Base-by-base conservation (phyloP, 2,329 filamentous ascomycete genomes). In the Chaetothyriales sp. region DNA sequence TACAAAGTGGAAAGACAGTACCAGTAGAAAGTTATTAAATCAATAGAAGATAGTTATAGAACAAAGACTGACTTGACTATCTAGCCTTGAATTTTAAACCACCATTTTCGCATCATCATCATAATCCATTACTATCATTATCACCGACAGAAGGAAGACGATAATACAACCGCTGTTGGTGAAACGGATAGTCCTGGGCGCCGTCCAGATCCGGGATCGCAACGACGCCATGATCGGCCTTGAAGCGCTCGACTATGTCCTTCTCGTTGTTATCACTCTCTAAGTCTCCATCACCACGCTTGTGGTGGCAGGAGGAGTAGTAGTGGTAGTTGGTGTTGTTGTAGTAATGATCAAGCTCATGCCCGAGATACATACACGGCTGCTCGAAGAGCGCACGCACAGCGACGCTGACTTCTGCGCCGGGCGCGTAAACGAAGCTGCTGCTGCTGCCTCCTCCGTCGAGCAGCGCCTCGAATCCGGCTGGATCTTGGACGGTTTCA, bases 391-490 rank as follows among this genome's bases (percentile, higher is more conserved):
- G 15, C 40, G 40, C 40, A 44, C 18, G 40, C 15, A 44, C 15
- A n/a, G 40, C 40, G 15, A 19, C 40, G 7, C 40, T n/a, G 18
- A 19, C 15, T 7, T n/a, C 15, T 7, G 40, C 15, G 7, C 15
- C 40, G 15, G 18, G 40, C 40, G 18, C 40, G 40, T n/a, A 44
- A 7, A 44, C 40, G 7, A 10, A 28, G 4, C n/a, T 28, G 44
- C 9, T 22, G 18, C 43, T 45, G 43, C 20, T 22, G 43, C 9
- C n/a, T 7, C 18, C 10, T 1, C 73, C 69, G 8, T 13, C 15
- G 33, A 33, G 29, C 29, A 85, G 69, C 5, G 71, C 58, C 0
- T 71, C 63, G 57, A 78, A 81, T 0, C 73, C 81, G 0, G 51
- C 61, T 0, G 83, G 82, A 1, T 75, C 69, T 1, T 66, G 47